These are phyloP conservation scores for Cephaloascus albidus DNA, from an alignment of 805 yeast genomes.

Conservation along the genomic window DNA sequence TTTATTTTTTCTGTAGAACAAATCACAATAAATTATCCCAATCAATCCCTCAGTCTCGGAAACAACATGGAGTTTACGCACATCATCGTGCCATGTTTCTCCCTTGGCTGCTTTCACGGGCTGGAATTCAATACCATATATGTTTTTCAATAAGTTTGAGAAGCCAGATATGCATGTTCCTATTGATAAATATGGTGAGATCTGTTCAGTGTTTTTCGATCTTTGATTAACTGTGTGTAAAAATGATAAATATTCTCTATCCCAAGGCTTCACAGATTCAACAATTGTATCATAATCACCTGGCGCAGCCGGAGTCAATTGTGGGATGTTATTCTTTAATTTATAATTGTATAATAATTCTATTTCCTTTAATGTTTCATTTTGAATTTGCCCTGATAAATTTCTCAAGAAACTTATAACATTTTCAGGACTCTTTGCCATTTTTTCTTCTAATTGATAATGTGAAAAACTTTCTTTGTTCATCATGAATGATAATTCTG, in stretches of 20 bases:
- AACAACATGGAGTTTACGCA: slow-evolving; percentile 69
- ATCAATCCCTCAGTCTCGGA: slow-evolving; percentile 53
- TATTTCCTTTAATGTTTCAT: slow-evolving; percentile 53
- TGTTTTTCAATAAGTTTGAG: slow-evolving; percentile 53
- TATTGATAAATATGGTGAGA: slow-evolving; percentile 69
- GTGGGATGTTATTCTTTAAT: slow-evolving; percentile 8
- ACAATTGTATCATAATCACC: slow-evolving; percentile 28
- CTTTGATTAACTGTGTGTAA: slow-evolving; percentile 11
- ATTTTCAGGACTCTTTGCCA: slow-evolving; percentile 76
- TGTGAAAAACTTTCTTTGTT: slow-evolving; percentile 65
- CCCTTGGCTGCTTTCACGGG: slow-evolving; percentile 58
- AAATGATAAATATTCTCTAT: slow-evolving; percentile 55
- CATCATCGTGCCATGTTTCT: slow-evolving; percentile 86
- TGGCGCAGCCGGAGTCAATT: slow-evolving; percentile 1
- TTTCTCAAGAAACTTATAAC: slow-evolving; percentile 62
- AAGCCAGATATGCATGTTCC: slow-evolving; percentile 84
- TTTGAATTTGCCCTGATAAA: slow-evolving; percentile 40
- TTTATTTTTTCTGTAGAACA: slow-evolving; percentile 70
- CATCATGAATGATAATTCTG: slow-evolving; percentile 61
- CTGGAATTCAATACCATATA: slow-evolving; percentile 70
- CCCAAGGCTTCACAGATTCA: slow-evolving; percentile 74
- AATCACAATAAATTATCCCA: slow-evolving; percentile 83
- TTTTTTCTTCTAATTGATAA: slow-evolving; percentile 79
- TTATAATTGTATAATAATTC: slow-evolving; percentile 29
- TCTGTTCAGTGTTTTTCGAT: slow-evolving; percentile 30